Evolutionary conservation across 495 filamentous ascomycete species (phyloP).

Genomic region (Pyrenula aspistea): DNA sequence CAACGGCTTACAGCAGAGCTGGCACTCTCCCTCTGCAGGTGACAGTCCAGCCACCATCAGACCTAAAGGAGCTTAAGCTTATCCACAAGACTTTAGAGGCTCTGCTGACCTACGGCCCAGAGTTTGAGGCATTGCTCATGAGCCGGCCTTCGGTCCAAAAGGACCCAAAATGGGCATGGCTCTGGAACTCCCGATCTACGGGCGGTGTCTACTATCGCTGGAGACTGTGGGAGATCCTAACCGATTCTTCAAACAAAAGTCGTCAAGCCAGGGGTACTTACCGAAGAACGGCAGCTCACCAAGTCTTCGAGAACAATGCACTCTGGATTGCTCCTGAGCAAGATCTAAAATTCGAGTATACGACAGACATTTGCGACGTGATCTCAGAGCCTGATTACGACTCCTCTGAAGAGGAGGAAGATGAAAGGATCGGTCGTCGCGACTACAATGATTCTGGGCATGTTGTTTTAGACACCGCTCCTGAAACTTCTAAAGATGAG

Average conservation of each 20-base stretch:
- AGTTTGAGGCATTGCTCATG: conserved; percentile 93
- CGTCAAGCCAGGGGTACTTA: conserved; percentile 11
- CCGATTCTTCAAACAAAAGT: conserved; percentile 32
- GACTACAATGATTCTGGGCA: conserved; percentile 17
- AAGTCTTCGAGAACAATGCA: conserved; percentile 57
- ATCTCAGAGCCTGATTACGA: conserved; percentile 75
- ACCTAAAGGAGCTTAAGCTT: conserved; percentile 66
- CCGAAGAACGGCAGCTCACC: conserved; percentile 15
- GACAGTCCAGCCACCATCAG: conserved; percentile 59
- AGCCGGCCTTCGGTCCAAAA: conserved; percentile 62
- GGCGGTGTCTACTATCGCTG: conserved; percentile 82
- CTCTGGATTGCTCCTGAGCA: conserved; percentile 60
- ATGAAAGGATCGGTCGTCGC: conserved; percentile 45
- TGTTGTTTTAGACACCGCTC: conserved; percentile 8
- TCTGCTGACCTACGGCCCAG: conserved; percentile 65
- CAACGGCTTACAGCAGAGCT: conserved; percentile 5
- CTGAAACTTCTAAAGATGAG: conserved; percentile 35
- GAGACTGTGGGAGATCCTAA: conserved; percentile 77
- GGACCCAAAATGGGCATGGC: conserved; percentile 85
- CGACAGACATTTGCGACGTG: conserved; percentile 61
- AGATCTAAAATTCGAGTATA: conserved; percentile 59
- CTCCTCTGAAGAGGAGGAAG: conserved; percentile 79
- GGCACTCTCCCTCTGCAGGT: conserved; percentile 45
- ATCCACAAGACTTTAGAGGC: conserved; percentile 83
- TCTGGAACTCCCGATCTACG: conserved; percentile 76